Evolutionary conservation across 257 asterid species (phyloP).

Genomic region (Paulownia fortunei): DNA sequence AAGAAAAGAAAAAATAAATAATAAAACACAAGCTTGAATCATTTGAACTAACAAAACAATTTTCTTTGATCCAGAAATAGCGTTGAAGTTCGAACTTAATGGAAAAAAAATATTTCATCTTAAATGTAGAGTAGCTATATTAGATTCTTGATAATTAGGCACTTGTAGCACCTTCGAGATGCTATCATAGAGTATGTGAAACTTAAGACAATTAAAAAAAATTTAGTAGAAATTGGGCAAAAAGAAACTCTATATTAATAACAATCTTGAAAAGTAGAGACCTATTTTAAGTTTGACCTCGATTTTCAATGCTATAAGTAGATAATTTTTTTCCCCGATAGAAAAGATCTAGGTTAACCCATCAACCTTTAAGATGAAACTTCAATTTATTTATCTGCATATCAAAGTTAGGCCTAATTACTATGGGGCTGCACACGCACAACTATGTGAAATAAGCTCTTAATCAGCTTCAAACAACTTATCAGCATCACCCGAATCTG

Average conservation of each 20-base stretch:
- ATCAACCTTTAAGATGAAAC: conserved; percentile 21
- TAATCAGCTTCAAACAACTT: conserved; percentile 1
- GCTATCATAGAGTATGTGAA: background rate
- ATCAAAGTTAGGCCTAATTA: conserved; percentile 12
- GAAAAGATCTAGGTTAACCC: conserved; percentile 10
- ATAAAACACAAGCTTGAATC: too few species aligned
- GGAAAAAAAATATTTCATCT: too few species aligned
- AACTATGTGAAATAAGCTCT: background rate
- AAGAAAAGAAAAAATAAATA: too few species aligned
- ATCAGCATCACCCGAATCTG: background rate
- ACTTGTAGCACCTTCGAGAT: background rate
- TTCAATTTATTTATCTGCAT: background rate
- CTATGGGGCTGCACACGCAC: conserved; percentile 7
- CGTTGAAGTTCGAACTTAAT: background rate
- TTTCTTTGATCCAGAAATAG: background rate
- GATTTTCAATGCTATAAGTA: background rate
- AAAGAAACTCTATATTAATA: background rate
- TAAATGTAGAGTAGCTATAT: too few species aligned
- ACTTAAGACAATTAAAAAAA: background rate
- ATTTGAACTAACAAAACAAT: too few species aligned
- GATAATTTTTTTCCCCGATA: background rate
- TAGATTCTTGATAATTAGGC: too few species aligned
- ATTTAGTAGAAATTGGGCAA: background rate
- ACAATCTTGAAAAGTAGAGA: background rate
- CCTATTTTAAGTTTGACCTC: background rate